Conservation (phyloP, 148 eudicot species). For the Selenicereus undatus region DNA sequence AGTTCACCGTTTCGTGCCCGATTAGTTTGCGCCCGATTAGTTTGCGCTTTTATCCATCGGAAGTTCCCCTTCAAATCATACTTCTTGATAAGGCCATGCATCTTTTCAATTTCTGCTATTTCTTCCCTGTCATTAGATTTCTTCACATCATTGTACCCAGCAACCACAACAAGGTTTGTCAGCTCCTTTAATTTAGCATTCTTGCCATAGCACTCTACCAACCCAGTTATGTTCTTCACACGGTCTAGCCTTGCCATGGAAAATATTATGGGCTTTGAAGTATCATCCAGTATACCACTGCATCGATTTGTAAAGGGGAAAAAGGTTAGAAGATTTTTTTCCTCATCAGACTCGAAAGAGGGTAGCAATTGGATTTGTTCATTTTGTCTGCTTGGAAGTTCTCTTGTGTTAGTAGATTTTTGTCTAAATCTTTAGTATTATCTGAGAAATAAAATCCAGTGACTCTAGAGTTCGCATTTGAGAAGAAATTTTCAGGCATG, state of each 20-base stretch:
- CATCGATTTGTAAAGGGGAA: background rate
- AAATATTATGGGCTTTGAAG: slow-evolving; percentile 82
- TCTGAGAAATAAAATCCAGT: background rate
- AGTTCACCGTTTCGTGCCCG: slow-evolving; percentile 89
- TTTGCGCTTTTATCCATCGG: slow-evolving; percentile 84
- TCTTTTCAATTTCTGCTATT: slow-evolving; percentile 82
- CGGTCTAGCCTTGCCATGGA: slow-evolving; percentile 98
- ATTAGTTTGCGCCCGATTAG: slow-evolving; percentile 84
- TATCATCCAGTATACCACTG: slow-evolving; percentile 80
- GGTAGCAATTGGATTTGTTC: background rate
- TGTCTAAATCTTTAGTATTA: too few relatives aligned
- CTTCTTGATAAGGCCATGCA: slow-evolving; percentile 76
- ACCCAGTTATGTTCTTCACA: slow-evolving; percentile 92
- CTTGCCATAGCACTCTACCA: slow-evolving; percentile 84
- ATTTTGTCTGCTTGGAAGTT: background rate
- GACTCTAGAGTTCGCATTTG: background rate
- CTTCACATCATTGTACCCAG: slow-evolving; percentile 86
- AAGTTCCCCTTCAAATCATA: slow-evolving; percentile 68
- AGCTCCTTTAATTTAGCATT: slow-evolving; percentile 60
- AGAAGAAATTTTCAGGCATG: background rate
- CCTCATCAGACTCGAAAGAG: background rate
- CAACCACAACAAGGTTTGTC: slow-evolving; percentile 78
- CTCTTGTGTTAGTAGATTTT: too few relatives aligned
- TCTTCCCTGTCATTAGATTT: slow-evolving; percentile 90
- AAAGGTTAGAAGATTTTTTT: too few relatives aligned